These are phyloP conservation scores for Coemansia sp. DNA, from an alignment of 192 early-diverging fungal genomes.

Conservation along the genomic window DNA sequence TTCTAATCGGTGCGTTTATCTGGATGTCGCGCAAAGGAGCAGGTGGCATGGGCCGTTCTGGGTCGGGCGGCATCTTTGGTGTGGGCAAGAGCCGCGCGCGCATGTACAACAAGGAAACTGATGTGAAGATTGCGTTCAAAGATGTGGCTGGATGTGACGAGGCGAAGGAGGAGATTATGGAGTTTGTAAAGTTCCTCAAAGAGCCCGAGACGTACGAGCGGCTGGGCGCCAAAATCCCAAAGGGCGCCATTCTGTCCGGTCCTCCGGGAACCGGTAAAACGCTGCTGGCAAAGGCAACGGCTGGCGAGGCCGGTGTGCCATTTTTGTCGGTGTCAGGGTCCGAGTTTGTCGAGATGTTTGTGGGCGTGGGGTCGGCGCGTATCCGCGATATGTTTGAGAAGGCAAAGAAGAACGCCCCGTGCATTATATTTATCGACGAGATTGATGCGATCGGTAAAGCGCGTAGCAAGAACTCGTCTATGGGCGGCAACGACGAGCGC, in stretches of 20 bases:
- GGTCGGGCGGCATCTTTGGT: slow-evolving; percentile 87
- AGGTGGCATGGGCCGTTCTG: slow-evolving; percentile 62
- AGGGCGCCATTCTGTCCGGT: slow-evolving; percentile 93
- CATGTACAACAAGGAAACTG: slow-evolving; percentile 96
- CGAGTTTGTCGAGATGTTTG: slow-evolving; percentile 99
- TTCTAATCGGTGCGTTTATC: slow-evolving; percentile 84
- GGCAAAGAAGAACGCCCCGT: slow-evolving; percentile 96
- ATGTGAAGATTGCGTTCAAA: slow-evolving; percentile 96
- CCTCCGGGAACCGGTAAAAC: slow-evolving; percentile 98
- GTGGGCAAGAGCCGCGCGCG: slow-evolving; percentile 95
- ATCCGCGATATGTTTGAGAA: slow-evolving; percentile 96
- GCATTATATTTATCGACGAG: slow-evolving; percentile 99
- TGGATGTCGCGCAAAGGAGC: slow-evolving; percentile 82
- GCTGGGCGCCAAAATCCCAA: slow-evolving; percentile 97
- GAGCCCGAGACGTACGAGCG: slow-evolving; percentile 87
- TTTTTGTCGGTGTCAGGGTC: slow-evolving; percentile 99
- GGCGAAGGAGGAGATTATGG: slow-evolving; percentile 99
- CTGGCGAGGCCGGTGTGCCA: slow-evolving; percentile 97
- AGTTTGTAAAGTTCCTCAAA: slow-evolving; percentile 99
- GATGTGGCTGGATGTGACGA: slow-evolving; percentile 99
- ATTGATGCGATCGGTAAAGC: slow-evolving; percentile 99
- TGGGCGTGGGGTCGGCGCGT: slow-evolving; percentile 90
- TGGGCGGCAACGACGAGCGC: slow-evolving; percentile 97
- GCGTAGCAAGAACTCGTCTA: slow-evolving; percentile 77
- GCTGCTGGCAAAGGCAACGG: slow-evolving; percentile 97